Conservation (phyloP, 345 rosid species). For the Schrenkiella parvula region DNA sequence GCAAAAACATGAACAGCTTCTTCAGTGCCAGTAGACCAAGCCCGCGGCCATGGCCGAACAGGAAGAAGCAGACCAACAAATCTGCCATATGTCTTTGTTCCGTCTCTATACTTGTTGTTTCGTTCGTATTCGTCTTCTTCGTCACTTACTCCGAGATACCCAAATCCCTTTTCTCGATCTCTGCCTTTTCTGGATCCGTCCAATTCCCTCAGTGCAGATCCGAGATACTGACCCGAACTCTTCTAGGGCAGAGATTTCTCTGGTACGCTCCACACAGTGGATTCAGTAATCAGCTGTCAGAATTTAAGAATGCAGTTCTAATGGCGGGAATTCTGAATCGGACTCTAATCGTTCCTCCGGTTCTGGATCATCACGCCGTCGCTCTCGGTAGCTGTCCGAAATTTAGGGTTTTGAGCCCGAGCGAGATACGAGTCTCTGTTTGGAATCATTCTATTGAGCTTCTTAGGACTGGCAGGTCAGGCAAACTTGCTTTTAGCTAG, state of each 20-base stretch:
- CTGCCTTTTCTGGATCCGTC: conserved; percentile 36
- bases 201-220: conserved; percentile 44
- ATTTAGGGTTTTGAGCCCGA: conserved; percentile 65
- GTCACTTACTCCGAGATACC: conserved; percentile 43
- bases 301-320: conserved; percentile 71
- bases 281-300: conserved; percentile 91
- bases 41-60: conserved; percentile 36
- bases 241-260: conserved; percentile 48
- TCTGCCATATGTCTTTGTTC: conserved; percentile 36
- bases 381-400: conserved; percentile 96
- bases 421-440: conserved; percentile 53
- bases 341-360: conserved; percentile 77
- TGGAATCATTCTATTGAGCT: conserved; percentile 73
- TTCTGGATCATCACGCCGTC: conserved; percentile 89
- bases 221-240: conserved; percentile 16
- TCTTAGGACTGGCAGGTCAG: conserved; percentile 55
- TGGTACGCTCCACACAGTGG: conserved; percentile 94
- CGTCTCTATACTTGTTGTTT: conserved; percentile 18
- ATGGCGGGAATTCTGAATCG: conserved; percentile 78
- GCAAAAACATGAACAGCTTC: conserved; percentile 38
- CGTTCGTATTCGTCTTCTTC: conserved; percentile 35
- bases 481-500: background rate
- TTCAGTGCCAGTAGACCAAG: conserved; percentile 32
- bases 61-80: conserved; percentile 39
- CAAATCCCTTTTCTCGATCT: conserved; percentile 38